Conservation (phyloP, 768 basidiomycete genomes). For the Pisolithus marmoratus region DNA sequence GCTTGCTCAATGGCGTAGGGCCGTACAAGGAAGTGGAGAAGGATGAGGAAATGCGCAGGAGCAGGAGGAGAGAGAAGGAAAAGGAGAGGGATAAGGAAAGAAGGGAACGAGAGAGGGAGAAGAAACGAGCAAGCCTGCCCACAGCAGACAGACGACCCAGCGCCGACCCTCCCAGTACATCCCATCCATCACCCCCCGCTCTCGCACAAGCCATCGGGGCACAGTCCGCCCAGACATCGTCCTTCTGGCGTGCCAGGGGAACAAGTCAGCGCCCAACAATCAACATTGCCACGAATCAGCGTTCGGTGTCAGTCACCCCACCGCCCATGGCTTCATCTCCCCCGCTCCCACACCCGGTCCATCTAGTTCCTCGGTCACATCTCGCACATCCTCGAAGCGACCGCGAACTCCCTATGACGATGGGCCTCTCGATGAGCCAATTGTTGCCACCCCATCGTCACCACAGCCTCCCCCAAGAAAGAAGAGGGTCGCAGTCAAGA, state of each 20-base stretch:
- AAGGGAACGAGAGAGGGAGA: slow-evolving; percentile 43
- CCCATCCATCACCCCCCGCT: slow-evolving; percentile 14
- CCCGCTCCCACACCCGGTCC: slow-evolving; percentile 70
- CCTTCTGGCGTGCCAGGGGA: slow-evolving; percentile 59
- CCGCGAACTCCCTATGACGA: slow-evolving; percentile 70
- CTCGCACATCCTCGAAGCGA: slow-evolving; percentile 74
- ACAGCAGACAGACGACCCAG: slow-evolving; percentile 29
- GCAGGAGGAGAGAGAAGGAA: slow-evolving; percentile 44
- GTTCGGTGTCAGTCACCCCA: slow-evolving; percentile 71
- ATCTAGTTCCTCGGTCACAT: slow-evolving; percentile 66
- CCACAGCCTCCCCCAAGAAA: slow-evolving; percentile 42
- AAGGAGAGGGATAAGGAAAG: slow-evolving; percentile 42
- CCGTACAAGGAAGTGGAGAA: slow-evolving; percentile 60
- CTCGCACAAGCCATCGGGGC: slow-evolving; percentile 23
- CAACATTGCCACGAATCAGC: slow-evolving; percentile 62
- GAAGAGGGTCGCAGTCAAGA: slow-evolving; percentile 59
- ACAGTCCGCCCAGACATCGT: slow-evolving; percentile 33
- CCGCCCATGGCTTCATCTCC: slow-evolving; percentile 64
- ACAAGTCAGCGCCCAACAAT: slow-evolving; percentile 48
- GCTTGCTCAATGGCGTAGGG: slow-evolving; percentile 69
- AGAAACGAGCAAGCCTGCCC: slow-evolving; percentile 35
- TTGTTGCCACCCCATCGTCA: slow-evolving; percentile 15
- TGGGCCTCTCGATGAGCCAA: slow-evolving; percentile 31
- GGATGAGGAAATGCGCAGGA: slow-evolving; percentile 51
- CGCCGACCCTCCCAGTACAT: slow-evolving; percentile 9